Conservation (phyloP, 2,329 filamentous ascomycete species). For the Biscogniauxia mediterranea region DNA sequence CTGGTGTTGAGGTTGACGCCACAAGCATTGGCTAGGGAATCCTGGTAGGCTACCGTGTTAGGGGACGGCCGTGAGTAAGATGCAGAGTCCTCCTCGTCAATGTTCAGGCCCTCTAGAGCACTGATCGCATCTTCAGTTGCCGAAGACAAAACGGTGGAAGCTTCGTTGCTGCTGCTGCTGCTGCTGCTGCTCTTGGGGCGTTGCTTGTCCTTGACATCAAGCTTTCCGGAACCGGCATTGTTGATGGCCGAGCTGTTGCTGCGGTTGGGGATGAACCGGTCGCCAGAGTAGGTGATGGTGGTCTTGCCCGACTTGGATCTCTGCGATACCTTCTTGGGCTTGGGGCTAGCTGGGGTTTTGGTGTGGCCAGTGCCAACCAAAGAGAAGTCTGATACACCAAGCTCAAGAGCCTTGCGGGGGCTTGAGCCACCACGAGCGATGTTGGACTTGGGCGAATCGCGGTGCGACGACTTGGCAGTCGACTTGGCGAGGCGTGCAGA, state of each 20-base stretch:
- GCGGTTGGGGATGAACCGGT: conserved; percentile 96
- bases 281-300: conserved; percentile 74
- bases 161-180: conserved; percentile 52
- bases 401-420: conserved; percentile 78
- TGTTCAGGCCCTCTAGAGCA: conserved; percentile 75
- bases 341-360: conserved; percentile 55
- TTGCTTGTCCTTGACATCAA: conserved; percentile 67
- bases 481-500: conserved; percentile 75
- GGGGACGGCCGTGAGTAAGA: conserved; percentile 78
- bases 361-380: conserved; percentile 75
- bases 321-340: conserved; percentile 54
- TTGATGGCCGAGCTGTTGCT: conserved; percentile 83
- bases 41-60: conserved; percentile 87
- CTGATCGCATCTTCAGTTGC: conserved; percentile 78
- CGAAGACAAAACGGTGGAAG: conserved; percentile 72
- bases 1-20: conserved; percentile 91
- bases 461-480: conserved; percentile 63
- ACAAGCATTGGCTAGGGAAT: conserved; percentile 85
- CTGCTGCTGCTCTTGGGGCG: conserved; percentile 72
- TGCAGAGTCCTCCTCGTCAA: conserved; percentile 68
- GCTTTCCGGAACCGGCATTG: conserved; percentile 79
- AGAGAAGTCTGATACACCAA: conserved; percentile 89
- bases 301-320: conserved; percentile 66
- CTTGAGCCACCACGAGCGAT: conserved; percentile 74
- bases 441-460: conserved; percentile 94